Evolutionary conservation across 208 protist species (phyloP).

Genomic region (Lotmaria passim): DNA sequence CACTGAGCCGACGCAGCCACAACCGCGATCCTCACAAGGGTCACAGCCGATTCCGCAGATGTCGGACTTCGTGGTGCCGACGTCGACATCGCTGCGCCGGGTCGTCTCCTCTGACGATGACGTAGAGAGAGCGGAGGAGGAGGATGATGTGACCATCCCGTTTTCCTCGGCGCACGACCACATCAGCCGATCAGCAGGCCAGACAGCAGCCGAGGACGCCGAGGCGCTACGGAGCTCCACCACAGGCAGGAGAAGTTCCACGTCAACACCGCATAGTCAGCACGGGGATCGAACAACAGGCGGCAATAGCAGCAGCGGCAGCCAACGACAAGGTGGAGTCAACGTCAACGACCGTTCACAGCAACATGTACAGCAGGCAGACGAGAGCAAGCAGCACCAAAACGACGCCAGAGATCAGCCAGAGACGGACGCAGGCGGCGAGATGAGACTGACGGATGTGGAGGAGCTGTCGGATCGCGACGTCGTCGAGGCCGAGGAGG

Average conservation of each 20-base stretch:
- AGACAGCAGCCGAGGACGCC: no score
- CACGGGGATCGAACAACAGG: no score
- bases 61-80: not conserved
- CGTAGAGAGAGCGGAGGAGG: not conserved
- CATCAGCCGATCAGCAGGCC: no score
- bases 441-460: not conserved
- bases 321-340: not conserved
- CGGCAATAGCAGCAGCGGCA: no score
- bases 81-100: no score
- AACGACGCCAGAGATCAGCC: not conserved
- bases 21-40: not conserved
- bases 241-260: no score
- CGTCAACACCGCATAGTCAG: no score
- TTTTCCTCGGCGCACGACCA: no score
- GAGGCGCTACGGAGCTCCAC: no score
- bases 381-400: not conserved
- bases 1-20: not conserved
- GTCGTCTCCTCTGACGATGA: no score
- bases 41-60: not conserved
- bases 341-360: no score
- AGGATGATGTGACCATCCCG: not conserved
- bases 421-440: no score
- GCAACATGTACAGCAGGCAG: not conserved
- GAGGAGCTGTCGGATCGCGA: slow-evolving; percentile 16
- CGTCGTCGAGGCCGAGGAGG: slow-evolving; percentile 6